Base-by-base conservation (phyloP, 495 filamentous ascomycete species). In the Hypomontagnella submonticulosa region DNA sequence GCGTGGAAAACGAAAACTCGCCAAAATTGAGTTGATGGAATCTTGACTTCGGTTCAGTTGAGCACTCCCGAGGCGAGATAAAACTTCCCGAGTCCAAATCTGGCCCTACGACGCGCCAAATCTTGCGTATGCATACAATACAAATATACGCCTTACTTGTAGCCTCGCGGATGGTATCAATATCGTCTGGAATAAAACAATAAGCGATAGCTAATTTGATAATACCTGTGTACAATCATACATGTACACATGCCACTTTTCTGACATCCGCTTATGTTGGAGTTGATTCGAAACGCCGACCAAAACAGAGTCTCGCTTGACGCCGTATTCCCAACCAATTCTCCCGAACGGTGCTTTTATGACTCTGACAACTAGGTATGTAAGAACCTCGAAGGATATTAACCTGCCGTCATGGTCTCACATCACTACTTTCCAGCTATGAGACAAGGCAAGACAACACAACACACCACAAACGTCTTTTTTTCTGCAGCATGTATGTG, bases 111-210 rank as follows among this genome's bases (percentile, higher is more conserved):
- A 15, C 55, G 38, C 50, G 55, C 60, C 55, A 47, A 56, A 69
- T 58, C 60, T 56, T 59, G 43, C 60, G 18, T 50, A 60, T 63
- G 59, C 59, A 60, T 63, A 57, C 42, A 41, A n/a, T 49, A 43
- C 40, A 18, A 43, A 2, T 3, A 11, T 16, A 23, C 65, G 37
- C 65, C 65, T 59, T 63, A 48, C 59, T 50, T 57, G 36, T 63
- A 63, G 60, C 60, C 66, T 69, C 50, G 60, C 54, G 38, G 49
- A 52, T 38, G 55, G 58, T 43, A 58, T 60, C 43, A 60, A 55
- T 23, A 60, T 69, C 60, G 23, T 27, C 66, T n/a, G 20, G 60
- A 34, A 36, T n/a, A 46, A 38, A 54, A 63, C 23, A 63, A 50
- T 60, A 60, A 60, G 60, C 66, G 37, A 60, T 13, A 57, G 12